Percentiles rank a stretch among this genome's conserved stretches.
Evolutionary conservation across 163 green algal species (phyloP).

Genomic region (Scenedesmus sp.): DNA sequence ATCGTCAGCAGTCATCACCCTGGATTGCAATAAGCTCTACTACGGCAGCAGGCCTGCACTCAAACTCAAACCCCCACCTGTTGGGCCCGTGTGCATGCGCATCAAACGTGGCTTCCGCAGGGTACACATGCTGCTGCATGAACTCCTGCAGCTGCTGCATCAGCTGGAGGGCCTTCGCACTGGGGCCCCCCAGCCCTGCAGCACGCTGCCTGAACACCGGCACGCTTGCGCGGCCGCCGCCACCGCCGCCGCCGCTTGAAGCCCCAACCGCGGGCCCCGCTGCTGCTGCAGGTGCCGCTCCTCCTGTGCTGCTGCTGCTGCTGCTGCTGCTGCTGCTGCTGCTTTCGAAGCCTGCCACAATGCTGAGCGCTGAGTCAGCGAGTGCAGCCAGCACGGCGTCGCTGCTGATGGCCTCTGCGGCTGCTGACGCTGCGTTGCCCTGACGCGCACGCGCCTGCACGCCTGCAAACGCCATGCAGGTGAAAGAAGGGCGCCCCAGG

Average conservation of each 20-base stretch:
- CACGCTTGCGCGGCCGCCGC: constrained; percentile 19
- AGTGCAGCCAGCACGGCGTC: constrained; percentile 76
- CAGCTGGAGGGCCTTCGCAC: constrained; percentile 57
- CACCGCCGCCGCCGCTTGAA: neutral
- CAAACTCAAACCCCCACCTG: neutral
- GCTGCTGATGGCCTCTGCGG: constrained; percentile 71
- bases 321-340: constrained; percentile 10
- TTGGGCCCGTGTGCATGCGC: constrained; percentile 59
- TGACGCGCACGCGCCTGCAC: constrained; percentile 65
- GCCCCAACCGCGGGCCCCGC: neutral
- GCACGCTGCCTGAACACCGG: neutral
- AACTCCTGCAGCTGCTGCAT: constrained; percentile 74
- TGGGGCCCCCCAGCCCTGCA: constrained; percentile 44
- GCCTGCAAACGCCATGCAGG: constrained; percentile 10
- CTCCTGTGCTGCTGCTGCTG: neutral
- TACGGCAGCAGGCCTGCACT: neutral
- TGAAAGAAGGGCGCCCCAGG: neutral
- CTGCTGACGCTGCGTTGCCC: constrained; percentile 91
- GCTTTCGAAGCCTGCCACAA: constrained; percentile 56
- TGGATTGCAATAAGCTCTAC: neutral
- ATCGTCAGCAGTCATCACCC: neutral
- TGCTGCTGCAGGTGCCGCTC: constrained; percentile 8
- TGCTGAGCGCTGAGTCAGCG: constrained; percentile 68
- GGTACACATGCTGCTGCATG: constrained; percentile 83
- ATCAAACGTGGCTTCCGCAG: constrained; percentile 80